Evolutionary conservation across 768 basidiomycete genomes (phyloP), one percentile per base, ranked within the genome.

Genomic region (Tylopilus subfusipes): DNA sequence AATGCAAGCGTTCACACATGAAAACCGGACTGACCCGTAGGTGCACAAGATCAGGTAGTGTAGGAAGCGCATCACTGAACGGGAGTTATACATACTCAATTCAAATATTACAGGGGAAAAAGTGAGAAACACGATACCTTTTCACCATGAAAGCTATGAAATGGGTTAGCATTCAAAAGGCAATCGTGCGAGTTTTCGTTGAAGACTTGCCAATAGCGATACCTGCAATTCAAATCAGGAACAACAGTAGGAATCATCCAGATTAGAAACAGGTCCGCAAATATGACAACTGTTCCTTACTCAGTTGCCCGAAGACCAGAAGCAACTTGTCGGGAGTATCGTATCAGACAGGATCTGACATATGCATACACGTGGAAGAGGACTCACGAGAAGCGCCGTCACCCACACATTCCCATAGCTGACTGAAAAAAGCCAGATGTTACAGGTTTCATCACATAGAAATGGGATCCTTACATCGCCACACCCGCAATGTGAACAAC

Each of bases 401-500:
- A 83, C 64, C 38, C 60, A 66, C 11, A 76, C 52, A 56, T 84
- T 84, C 31, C 74, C 71, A 39, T 80, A 72, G 69, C 83, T 84
- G 61, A 85, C 83, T 85, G 55, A 29, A 50, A 45, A 46, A n/a
- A 30, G 3, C 19, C 27, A 21, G 48, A 54, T 25, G 50, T 25
- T 24, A 3, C 29, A 27, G 14, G n/a, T 36, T 39, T 30, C 12
- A 31, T 34, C 19, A 36, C 11, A 8, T n/a, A 47, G 16, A 9
- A 54, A n/a, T 63, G 45, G 25, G 71, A 59, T 49, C 14, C 68
- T 54, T 66, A 84, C 83, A 85, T 67, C 82, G 69, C 82, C 82
- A 85, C 13, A 85, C 83, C 14, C 83, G 79, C 68, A 84, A 71
- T 1, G 80, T 74, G 54, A 83, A 85, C 46, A 76, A 75, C 36